Percentiles rank a stretch among this genome's conserved stretches.
Conservation (phyloP, 345 rosid genomes). For the Murraya paniculata region DNA sequence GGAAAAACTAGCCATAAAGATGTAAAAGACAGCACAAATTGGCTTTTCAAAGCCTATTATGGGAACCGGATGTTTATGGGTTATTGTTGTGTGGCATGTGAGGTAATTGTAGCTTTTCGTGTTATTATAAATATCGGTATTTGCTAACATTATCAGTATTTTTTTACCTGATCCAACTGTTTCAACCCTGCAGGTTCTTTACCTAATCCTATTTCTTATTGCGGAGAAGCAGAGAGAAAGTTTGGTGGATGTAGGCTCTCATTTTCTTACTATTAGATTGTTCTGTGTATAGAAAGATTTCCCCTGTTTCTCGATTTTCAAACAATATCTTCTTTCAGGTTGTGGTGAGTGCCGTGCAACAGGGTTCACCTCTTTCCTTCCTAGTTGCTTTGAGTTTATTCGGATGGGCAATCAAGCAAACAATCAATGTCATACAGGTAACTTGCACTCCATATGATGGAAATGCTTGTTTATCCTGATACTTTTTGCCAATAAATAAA, state of each 20-base stretch:
- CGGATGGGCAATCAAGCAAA: conserved; percentile 85
- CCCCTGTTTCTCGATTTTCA: conserved; percentile 8
- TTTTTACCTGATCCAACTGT: conserved; percentile 8
- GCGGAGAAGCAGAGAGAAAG: conserved; percentile 56
- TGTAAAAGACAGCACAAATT: conserved; percentile 85
- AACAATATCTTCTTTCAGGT: conserved; percentile 43
- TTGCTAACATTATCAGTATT: background rate
- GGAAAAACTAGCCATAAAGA: conserved; percentile 94
- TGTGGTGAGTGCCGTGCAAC: conserved; percentile 33
- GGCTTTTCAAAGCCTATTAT: conserved; percentile 91
- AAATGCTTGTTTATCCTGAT: background rate
- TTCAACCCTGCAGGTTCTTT: conserved; percentile 61
- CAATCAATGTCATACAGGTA: conserved; percentile 84
- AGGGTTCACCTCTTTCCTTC: conserved; percentile 47
- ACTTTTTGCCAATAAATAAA: background rate
- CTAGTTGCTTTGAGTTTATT: conserved; percentile 58
- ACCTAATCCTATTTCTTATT: conserved; percentile 68
- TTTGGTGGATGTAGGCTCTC: conserved; percentile 54
- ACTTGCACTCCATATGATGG: conserved; percentile 3
- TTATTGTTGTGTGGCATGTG: conserved; percentile 89
- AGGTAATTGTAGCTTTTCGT: conserved; percentile 44
- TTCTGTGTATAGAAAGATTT: background rate
- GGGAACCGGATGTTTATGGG: conserved; percentile 95
- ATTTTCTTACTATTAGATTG: conserved; percentile 11
- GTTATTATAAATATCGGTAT: background rate